These are phyloP conservation scores for Colletotrichum sansevieriae DNA, from an alignment of 2,329 filamentous ascomycete genomes.

Conservation along the genomic window DNA sequence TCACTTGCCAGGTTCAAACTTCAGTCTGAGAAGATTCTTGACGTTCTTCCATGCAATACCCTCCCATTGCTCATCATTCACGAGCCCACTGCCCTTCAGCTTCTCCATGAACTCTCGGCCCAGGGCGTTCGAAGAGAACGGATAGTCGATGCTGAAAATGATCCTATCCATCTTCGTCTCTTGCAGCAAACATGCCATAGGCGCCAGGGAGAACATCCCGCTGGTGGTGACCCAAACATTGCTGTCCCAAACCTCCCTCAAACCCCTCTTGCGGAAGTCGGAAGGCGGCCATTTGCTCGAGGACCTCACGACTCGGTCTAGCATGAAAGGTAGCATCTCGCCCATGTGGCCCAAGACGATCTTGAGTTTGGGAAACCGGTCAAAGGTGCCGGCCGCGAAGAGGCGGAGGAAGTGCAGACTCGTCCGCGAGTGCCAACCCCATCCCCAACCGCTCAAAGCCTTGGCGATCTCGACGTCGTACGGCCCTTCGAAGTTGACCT, in stretches of 20 bases:
- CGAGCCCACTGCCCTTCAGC: conserved; percentile 61
- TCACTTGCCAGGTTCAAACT: conserved; percentile 29
- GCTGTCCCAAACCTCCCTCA: conserved; percentile 65
- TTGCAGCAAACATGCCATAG: conserved; percentile 58
- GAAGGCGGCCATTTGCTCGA: conserved; percentile 39
- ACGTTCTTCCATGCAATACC: conserved; percentile 65
- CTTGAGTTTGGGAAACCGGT: conserved; percentile 53
- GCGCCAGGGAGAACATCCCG: conserved; percentile 64
- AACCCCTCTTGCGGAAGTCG: conserved; percentile 51
- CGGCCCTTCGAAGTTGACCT: conserved; percentile 24
- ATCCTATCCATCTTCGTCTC: conserved; percentile 63
- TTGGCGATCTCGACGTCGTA: conserved; percentile 70
- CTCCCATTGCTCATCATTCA: conserved; percentile 63
- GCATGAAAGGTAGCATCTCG: conserved; percentile 66
- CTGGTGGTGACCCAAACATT: conserved; percentile 71
- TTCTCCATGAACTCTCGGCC: conserved; percentile 62
- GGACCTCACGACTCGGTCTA: conserved; percentile 58
- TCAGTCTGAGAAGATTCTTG: conserved; percentile 57
- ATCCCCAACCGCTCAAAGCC: conserved; percentile 63
- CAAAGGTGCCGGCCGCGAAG: conserved; percentile 52
- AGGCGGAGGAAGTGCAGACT: conserved; percentile 52
- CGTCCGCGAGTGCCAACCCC: conserved; percentile 35
- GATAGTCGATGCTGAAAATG: conserved; percentile 70
- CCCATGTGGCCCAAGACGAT: conserved; percentile 57
- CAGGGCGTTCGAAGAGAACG: conserved; percentile 63